Conservation (phyloP, 352 stramenopile species). For the Phytophthora melonis region DNA sequence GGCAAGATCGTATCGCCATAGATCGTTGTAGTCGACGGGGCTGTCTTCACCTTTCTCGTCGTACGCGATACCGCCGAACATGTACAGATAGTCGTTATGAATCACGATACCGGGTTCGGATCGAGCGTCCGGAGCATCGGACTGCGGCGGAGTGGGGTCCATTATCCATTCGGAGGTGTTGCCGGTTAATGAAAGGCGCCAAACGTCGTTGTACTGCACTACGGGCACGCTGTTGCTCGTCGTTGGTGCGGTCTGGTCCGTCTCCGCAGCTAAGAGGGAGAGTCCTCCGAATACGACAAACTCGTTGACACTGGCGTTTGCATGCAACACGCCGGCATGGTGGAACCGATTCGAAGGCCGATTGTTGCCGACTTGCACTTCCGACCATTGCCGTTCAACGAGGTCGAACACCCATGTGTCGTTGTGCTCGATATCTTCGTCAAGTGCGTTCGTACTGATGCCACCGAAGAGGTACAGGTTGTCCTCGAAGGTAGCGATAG, state of each 20-base stretch:
- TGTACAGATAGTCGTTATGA: conserved; percentile 57
- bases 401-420: conserved; percentile 80
- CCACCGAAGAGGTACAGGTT: conserved; percentile 73
- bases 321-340: conserved; percentile 48
- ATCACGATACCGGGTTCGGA: conserved; percentile 65
- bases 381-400: conserved; percentile 39
- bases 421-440: conserved; percentile 69
- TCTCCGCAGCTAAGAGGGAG: conserved; percentile 40
- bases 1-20: conserved; percentile 71
- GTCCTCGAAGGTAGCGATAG: conserved; percentile 55
- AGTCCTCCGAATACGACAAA: conserved; percentile 66
- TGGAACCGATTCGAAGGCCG: conserved; percentile 56
- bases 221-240: conserved; percentile 34
- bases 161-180: conserved; percentile 44
- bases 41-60: conserved; percentile 47
- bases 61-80: conserved; percentile 82
- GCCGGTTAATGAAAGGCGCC: conserved; percentile 47
- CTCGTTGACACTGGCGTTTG: conserved; percentile 51
- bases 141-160: conserved; percentile 33
- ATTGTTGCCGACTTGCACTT: conserved; percentile 30
- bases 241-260: neutral
- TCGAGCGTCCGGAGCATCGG: conserved; percentile 38
- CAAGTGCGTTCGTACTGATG: conserved; percentile 43
- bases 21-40: conserved; percentile 61
- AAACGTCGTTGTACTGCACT: conserved; percentile 65